Evolutionary conservation across 305 asterid species (phyloP).

Genomic region (Ajuga reptans): DNA sequence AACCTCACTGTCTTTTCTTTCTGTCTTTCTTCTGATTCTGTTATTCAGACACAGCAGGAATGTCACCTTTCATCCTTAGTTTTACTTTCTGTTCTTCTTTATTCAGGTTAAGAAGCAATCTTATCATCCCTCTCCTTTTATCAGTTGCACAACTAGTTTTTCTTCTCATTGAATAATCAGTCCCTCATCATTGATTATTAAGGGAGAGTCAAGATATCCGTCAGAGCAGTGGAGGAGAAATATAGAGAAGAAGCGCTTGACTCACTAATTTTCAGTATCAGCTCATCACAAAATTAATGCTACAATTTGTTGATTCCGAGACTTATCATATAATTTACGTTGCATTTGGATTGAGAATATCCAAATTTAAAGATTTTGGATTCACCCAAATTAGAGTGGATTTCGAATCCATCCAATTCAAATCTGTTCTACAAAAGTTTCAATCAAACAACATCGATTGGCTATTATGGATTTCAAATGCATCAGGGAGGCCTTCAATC

Average conservation of each 20-base stretch:
- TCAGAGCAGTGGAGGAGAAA: constrained; percentile 12
- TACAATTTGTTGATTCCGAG: not conserved
- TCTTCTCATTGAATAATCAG: not conserved
- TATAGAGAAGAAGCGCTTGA: not conserved
- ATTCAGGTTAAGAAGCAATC: too few species aligned
- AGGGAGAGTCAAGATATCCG: not conserved
- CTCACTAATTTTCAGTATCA: not conserved
- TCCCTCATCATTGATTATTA: not conserved
- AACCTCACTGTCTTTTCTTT: too few species aligned
- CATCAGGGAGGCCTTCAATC: not conserved
- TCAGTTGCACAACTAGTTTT: too few species aligned
- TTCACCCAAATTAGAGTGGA: not conserved
- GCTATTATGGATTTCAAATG: not conserved
- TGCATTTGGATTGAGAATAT: not conserved
- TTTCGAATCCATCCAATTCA: not conserved
- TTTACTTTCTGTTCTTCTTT: too few species aligned
- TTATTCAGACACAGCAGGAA: too few species aligned
- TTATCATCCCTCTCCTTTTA: too few species aligned
- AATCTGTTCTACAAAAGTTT: not conserved
- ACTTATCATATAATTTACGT: not conserved
- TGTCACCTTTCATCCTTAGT: too few species aligned
- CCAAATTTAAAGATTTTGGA: not conserved
- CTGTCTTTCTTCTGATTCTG: too few species aligned
- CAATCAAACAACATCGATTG: not conserved
- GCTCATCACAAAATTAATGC: constrained; percentile 1